Conservation (phyloP, 371 early-diverging fungal species). For the Rhizopus arrhizus region DNA sequence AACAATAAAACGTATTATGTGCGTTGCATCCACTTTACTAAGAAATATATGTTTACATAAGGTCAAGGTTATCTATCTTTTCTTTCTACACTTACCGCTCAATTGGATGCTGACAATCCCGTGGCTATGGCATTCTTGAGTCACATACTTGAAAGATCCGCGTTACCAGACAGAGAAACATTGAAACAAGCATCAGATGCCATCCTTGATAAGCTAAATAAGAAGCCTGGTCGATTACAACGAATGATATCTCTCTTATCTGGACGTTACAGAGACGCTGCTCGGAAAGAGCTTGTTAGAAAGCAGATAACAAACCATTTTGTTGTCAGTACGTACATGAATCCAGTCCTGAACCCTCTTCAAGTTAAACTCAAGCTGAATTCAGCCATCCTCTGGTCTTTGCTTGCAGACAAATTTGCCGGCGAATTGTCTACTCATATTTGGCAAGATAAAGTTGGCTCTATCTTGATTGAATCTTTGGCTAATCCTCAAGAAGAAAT, state of each 20-base stretch:
- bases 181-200: constrained; percentile 35
- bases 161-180: constrained; percentile 55
- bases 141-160: constrained; percentile 59
- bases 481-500: constrained; percentile 35
- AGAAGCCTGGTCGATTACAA: constrained; percentile 27
- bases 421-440: constrained; percentile 45
- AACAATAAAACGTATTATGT: neutral
- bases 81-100: constrained; percentile 28
- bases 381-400: constrained; percentile 45
- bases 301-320: constrained; percentile 11
- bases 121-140: constrained; percentile 60
- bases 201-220: constrained; percentile 35
- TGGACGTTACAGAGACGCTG: constrained; percentile 14
- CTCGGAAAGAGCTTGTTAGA: constrained; percentile 11
- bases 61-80: constrained; percentile 45
- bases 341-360: constrained; percentile 6
- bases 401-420: constrained; percentile 50
- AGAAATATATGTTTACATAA: constrained; percentile 2
- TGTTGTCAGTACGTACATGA: neutral
- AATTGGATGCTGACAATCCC: constrained; percentile 50
- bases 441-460: constrained; percentile 43
- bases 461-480: constrained; percentile 34
- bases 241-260: constrained; percentile 27
- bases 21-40: neutral
- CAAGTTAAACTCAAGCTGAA: constrained; percentile 30